These are phyloP conservation scores for Thoreauomyces humboldtii DNA, from an alignment of 192 early-diverging fungal genomes.

Conservation along the genomic window DNA sequence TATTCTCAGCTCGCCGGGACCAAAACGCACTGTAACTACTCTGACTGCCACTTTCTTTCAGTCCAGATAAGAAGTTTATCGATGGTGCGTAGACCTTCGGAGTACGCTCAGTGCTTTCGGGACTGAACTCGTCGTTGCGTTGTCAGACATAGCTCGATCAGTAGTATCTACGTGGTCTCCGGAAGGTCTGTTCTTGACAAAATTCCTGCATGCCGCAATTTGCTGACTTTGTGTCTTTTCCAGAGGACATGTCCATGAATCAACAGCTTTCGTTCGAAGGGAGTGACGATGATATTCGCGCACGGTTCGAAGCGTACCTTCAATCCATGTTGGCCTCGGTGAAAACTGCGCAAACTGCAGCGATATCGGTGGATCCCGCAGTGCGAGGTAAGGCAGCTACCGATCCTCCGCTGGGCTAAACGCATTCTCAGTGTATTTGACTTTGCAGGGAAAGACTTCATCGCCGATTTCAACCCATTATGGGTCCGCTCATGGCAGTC, in stretches of 20 bases:
- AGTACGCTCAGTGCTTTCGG: no score
- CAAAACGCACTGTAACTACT: no score
- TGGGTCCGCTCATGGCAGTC: slow-evolving; percentile 68
- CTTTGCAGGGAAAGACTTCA: slow-evolving; percentile 53
- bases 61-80: slow-evolving; percentile 74
- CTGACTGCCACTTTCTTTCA: neutral
- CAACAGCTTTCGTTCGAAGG: slow-evolving; percentile 69
- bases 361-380: slow-evolving; percentile 22
- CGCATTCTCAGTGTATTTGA: no score
- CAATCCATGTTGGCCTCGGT: slow-evolving; percentile 64
- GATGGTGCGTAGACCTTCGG: slow-evolving; percentile 51
- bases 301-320: slow-evolving; percentile 73
- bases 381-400: slow-evolving; percentile 7
- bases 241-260: slow-evolving; percentile 47
- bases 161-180: slow-evolving; percentile 56
- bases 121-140: no score
- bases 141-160: slow-evolving; percentile 63
- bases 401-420: no score
- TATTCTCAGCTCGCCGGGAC: no score
- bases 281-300: slow-evolving; percentile 74
- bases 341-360: slow-evolving; percentile 47
- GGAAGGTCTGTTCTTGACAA: slow-evolving; percentile 49
- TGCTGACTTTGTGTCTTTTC: no score
- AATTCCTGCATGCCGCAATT: no score
- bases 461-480: slow-evolving; percentile 59